Percentiles rank a stretch among this genome's conserved stretches.
Conservation (phyloP, 2,329 filamentous ascomycete species). For the Penicillium sp. region DNA sequence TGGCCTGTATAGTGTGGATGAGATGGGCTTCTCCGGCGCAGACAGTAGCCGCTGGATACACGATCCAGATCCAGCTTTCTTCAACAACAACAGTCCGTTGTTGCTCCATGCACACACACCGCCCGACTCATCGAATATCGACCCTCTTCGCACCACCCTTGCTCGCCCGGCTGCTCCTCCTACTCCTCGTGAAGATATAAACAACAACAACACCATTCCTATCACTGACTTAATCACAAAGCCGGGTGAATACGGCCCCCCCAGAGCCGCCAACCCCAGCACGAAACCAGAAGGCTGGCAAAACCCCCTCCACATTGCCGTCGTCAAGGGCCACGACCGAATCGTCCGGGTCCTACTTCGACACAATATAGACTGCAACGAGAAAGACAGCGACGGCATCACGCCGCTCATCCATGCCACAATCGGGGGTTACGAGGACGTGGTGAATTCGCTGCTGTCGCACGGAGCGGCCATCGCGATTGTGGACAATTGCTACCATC, state of each 20-base stretch:
- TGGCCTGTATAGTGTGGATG: too few species aligned
- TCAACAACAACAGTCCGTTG: too few species aligned
- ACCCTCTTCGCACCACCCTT: background rate
- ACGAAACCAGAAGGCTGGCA: too few species aligned
- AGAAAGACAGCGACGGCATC: background rate
- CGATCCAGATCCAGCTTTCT: too few species aligned
- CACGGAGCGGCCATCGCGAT: background rate
- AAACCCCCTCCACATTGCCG: constrained; percentile 27
- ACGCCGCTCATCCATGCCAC: background rate
- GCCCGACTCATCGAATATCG: background rate
- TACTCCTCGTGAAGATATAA: background rate
- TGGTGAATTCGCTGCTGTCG: background rate
- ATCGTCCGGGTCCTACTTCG: constrained; percentile 15
- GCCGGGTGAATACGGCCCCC: too few species aligned
- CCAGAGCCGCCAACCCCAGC: too few species aligned
- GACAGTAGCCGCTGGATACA: too few species aligned
- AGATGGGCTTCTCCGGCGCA: too few species aligned
- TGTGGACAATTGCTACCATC: background rate
- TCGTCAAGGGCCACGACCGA: constrained; percentile 24
- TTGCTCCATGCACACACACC: too few species aligned
- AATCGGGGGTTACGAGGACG: background rate
- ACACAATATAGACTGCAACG: background rate
- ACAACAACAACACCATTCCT: background rate
- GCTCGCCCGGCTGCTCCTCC: background rate
- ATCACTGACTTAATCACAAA: background rate